These are phyloP conservation scores for Puccinellia tenuiflora DNA, from an alignment of 176 grass and related monocot species.

Conservation along the genomic window DNA sequence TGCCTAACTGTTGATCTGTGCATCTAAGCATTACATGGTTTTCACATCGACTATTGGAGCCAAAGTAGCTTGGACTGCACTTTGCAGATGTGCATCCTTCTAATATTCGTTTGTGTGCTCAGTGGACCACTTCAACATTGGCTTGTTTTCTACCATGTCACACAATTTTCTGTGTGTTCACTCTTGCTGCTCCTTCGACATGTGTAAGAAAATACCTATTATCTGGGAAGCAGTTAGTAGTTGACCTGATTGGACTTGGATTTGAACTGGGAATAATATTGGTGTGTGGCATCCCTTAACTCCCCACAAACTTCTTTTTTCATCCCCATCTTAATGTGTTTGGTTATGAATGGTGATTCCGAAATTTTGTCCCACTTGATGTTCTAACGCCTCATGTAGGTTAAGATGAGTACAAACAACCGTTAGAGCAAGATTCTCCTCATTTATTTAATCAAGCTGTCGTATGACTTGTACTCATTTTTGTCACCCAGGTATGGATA, in stretches of 20 bases:
- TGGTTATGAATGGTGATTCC: not conserved
- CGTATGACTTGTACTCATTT: conserved; percentile 2
- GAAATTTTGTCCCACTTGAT: not conserved
- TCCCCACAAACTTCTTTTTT: not conserved
- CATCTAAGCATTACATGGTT: not conserved
- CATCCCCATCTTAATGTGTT: not conserved
- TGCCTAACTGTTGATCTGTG: not conserved
- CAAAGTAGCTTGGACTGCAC: not conserved
- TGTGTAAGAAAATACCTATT: not conserved
- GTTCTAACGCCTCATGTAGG: not conserved
- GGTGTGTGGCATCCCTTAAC: not conserved
- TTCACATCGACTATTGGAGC: conserved; percentile 2
- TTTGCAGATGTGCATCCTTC: not conserved
- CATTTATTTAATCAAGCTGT: not conserved
- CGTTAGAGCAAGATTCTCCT: not conserved
- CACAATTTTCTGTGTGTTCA: not conserved
- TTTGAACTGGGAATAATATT: not conserved
- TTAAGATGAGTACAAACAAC: not conserved
- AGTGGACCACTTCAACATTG: not conserved
- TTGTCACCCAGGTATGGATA: conserved; percentile 72
- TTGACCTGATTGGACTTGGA: not conserved
- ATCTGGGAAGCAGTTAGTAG: not conserved
- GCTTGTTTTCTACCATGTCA: not conserved
- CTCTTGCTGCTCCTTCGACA: not conserved
- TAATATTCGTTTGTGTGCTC: not conserved